A percentile compares a stretch with the other conserved stretches of the same genome.
Conservation (phyloP, 257 asterid species). For the Solanum chiquidenum region DNA sequence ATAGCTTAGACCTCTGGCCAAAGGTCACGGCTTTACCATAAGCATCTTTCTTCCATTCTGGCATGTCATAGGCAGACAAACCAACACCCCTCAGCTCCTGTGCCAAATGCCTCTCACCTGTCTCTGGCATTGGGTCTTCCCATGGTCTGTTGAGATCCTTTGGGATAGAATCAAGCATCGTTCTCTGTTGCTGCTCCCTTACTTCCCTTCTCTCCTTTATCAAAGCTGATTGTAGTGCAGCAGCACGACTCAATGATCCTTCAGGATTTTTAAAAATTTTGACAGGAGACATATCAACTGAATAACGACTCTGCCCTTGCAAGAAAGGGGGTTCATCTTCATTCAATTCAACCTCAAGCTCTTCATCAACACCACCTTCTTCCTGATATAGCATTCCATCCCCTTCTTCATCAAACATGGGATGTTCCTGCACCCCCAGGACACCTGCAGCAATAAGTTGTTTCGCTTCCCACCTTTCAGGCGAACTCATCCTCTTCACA, state of each 20-base stretch:
- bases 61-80: conserved; percentile 92
- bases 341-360: conserved; percentile 82
- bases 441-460: conserved; percentile 87
- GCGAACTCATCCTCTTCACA: conserved; percentile 86
- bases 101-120: conserved; percentile 95
- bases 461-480: conserved; percentile 92
- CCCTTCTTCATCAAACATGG: conserved; percentile 75
- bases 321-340: conserved; percentile 87
- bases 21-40: conserved; percentile 84
- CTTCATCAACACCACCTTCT: conserved; percentile 88
- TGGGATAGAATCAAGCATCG: conserved; percentile 94
- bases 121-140: conserved; percentile 99
- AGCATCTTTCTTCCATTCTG: conserved; percentile 96
- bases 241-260: conserved; percentile 93
- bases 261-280: conserved; percentile 93
- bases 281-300: conserved; percentile 85
- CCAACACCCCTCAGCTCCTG: conserved; percentile 97
- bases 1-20: conserved; percentile 91
- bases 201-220: conserved; percentile 94
- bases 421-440: conserved; percentile 60
- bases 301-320: conserved; percentile 79
- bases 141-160: conserved; percentile 95
- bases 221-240: conserved; percentile 88
- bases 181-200: conserved; percentile 85
- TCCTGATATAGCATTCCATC: conserved; percentile 81